Evolutionary conservation across 139 green algal species (phyloP).

Genomic region (Haematococcus sp.): DNA sequence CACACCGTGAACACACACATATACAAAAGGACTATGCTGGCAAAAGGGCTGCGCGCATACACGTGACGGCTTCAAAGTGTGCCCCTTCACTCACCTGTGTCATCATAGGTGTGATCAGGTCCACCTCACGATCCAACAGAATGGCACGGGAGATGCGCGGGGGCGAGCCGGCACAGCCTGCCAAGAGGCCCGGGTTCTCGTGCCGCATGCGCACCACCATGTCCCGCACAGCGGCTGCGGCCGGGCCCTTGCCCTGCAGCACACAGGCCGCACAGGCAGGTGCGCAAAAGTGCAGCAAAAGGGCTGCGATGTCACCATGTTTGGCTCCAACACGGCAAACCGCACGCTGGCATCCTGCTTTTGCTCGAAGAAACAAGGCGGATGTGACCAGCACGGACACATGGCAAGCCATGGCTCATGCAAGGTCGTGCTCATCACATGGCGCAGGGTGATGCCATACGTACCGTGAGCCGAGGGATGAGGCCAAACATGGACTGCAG

Average conservation of each 20-base stretch:
- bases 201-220: constrained; percentile 67
- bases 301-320: too few species aligned
- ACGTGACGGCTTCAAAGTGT: too few species aligned
- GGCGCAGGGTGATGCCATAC: too few species aligned
- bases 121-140: constrained; percentile 83
- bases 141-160: constrained; percentile 46
- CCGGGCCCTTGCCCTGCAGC: constrained; percentile 69
- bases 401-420: too few species aligned
- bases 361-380: too few species aligned
- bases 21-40: too few species aligned
- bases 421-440: too few species aligned
- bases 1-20: too few species aligned
- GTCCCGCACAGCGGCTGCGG: constrained; percentile 63
- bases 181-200: constrained; percentile 46
- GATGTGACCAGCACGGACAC: too few species aligned
- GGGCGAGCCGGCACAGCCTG: background rate
- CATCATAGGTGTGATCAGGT: constrained; percentile 85
- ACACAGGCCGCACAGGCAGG: background rate
- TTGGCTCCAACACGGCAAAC: background rate
- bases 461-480: constrained; percentile 47
- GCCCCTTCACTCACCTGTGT: constrained; percentile 56
- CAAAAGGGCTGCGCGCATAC: too few species aligned
- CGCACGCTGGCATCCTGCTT: too few species aligned
- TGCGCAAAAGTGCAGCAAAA: too few species aligned
- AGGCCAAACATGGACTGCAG: constrained; percentile 77